Evolutionary conservation across 306 rosid genomes (phyloP).

Genomic region (Phaseolus lunatus): DNA sequence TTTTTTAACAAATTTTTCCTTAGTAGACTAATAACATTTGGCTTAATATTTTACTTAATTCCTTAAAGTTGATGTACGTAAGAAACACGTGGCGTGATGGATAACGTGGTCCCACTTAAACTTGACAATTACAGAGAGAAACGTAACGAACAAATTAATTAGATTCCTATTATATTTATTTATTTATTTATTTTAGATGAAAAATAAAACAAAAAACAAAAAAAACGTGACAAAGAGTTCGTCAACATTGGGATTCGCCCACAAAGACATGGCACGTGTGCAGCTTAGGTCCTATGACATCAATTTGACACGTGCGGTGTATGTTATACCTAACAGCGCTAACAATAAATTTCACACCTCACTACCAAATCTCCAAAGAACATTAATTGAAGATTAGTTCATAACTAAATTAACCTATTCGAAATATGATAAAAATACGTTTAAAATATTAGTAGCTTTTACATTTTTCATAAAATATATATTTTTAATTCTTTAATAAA

Average conservation of each 20-base stretch:
- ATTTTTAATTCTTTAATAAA: too few relatives aligned
- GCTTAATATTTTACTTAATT: background rate
- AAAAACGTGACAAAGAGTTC: background rate
- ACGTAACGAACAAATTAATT: background rate
- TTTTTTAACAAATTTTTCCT: too few relatives aligned
- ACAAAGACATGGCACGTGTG: conserved; percentile 9
- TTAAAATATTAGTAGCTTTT: too few relatives aligned
- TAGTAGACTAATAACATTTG: background rate
- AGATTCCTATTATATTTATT: too few relatives aligned
- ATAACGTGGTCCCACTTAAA: background rate
- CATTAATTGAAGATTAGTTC: background rate
- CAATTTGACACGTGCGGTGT: background rate
- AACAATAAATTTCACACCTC: background rate
- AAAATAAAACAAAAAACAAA: background rate
- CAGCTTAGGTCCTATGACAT: background rate
- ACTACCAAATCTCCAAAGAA: background rate
- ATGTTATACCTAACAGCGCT: background rate
- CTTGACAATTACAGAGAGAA: background rate
- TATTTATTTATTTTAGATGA: background rate
- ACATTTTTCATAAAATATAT: too few relatives aligned
- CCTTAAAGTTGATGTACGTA: background rate
- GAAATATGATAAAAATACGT: too few relatives aligned
- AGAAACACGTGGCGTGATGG: background rate
- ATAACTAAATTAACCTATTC: too few relatives aligned
- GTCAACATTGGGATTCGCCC: background rate